Conservation (phyloP, 768 basidiomycete genomes). For the Tephrocybe sp. region DNA sequence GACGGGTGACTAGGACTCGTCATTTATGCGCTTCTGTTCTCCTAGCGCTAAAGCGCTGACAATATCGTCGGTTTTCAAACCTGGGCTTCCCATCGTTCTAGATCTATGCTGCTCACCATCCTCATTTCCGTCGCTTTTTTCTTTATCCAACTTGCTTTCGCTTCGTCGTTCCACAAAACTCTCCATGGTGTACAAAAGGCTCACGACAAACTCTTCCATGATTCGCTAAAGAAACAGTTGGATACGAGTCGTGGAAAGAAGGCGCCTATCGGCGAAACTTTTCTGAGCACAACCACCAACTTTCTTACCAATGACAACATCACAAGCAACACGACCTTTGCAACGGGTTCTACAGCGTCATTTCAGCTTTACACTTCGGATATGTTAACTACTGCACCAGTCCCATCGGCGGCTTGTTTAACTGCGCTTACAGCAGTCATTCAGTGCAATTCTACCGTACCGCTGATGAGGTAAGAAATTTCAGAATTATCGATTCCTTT, state of each 20-base stretch:
- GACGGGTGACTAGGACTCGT: too few species aligned
- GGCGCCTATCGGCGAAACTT: not conserved
- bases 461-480: not conserved
- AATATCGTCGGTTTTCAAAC: too few species aligned
- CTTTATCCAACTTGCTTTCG: too few species aligned
- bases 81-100: too few species aligned
- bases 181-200: not conserved
- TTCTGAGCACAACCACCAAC: not conserved
- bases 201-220: not conserved
- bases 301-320: not conserved
- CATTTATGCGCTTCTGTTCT: too few species aligned
- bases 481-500: not conserved
- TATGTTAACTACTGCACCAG: not conserved
- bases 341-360: not conserved
- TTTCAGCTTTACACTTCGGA: not conserved
- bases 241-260: not conserved
- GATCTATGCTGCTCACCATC: too few species aligned
- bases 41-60: too few species aligned
- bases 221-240: not conserved
- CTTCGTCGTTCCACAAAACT: not conserved
- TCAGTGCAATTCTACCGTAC: constrained; percentile 2
- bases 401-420: not conserved
- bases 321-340: not conserved
- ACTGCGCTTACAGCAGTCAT: not conserved
- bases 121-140: too few species aligned